Evolutionary conservation across 2,329 filamentous ascomycete genomes (phyloP), one percentile per base, ranked within the genome.

Genomic region (Colletotrichum chlorophyti): DNA sequence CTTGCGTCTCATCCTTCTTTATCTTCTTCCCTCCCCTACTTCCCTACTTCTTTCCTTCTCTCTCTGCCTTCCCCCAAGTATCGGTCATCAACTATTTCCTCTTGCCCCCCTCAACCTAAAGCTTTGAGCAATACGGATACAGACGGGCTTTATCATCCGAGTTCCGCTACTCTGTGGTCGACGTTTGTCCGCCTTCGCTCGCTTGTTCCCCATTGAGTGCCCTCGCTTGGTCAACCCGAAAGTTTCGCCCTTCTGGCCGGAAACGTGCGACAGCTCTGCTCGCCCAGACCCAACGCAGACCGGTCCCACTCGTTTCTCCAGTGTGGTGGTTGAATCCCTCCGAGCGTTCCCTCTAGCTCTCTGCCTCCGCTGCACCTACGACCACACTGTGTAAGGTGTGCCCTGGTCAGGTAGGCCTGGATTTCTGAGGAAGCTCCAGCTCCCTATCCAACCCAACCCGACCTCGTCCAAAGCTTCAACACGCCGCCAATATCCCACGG

Each of bases 221-320:
- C 15, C 43, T 31, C 21, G 53, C 31, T 35, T 45, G 6, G 45
- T 49, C 47, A 53, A n/a, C n/a, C n/a, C n/a, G n/a, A n/a, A n/a
- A 37, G 48, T 27, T 58, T 37, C 37, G 34, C 35, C 34, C 37
- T 53, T 19, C n/a, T 49, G 45, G 55, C 47, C 41, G 57, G 46
- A 61, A 62, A 45, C 57, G 60, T 52, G 41, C 42, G 45, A 50
- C 42, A 40, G 35, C 43, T 32, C 49, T 47, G 51, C n/a, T n/a
- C 32, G 15, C 23, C 42, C 42, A 31, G 58, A n/a, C 47, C 47
- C 40, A 21, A 47, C 40, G 42, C 58, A 47, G 42, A 35, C 35
- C 47, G 58, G 58, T 60, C 53, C 58, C 58, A 58, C 58, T 60
- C 58, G 47, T 60, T 60, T 58, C 53, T 58, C 46, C 53, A 60